Evolutionary conservation across 768 basidiomycete species (phyloP), one percentile per base, ranked within the genome.

Genomic region (Tricholoma matsutake): DNA sequence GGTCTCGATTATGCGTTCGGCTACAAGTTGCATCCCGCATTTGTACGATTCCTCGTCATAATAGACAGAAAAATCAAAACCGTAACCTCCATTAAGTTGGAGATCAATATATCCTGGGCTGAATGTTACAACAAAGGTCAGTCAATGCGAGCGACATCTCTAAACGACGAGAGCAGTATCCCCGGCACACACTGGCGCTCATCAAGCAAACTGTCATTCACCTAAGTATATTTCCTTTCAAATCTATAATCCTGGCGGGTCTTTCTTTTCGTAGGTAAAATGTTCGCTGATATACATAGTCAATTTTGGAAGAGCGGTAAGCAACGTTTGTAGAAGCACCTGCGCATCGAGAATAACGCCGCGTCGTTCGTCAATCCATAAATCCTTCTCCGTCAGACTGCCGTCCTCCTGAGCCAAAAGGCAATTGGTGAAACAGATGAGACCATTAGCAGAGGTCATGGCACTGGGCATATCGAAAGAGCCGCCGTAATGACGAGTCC

Each of bases 1-100:
- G 1, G 92, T 94, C 75, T 94, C 90, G 18, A 87, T 82, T 49
- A 96, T 91, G 64, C 85, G 83, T 73, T 85, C 84, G 6, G 92
- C 88, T 34, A 94, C 84, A 61, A 78, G 76, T 68, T 83, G 81
- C 72, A 96, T 76, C 18, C 92, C 91, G 22, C 81, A 66, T 25
- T 79, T 76, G 73, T 96, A 96, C 6, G 75, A 76, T 37, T 85
- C 79, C 56, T 91, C 88, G 68, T 88, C 81, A 35, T 90, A 86
- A 65, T 88, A 92, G 16, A 93, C 83, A 11, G 92, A 93, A 68
- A 94, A 94, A 72, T 94, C 92, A 68, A 93, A 91, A 31, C 88
- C 86, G 70, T 92, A 94, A 4, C 87, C 94, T 35, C 94, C 94
- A 64, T 96, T 96, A 63, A 96, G 87, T 68, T 96, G 94, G 16